These are phyloP conservation scores for Trifolium repens DNA, from an alignment of 306 rosid genomes.

Conservation along the genomic window DNA sequence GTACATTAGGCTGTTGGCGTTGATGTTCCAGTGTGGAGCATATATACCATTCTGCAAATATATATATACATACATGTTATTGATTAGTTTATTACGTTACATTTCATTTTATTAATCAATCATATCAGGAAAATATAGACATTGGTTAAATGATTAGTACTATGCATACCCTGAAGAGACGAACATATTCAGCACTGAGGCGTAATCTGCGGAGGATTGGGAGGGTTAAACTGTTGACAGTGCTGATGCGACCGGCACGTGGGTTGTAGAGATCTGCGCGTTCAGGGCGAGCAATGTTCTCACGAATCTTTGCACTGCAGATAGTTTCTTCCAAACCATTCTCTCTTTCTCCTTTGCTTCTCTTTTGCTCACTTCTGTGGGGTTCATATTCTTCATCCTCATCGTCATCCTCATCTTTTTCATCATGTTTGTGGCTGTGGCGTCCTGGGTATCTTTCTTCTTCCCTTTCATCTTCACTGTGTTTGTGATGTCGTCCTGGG, in stretches of 20 bases:
- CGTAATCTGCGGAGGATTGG: constrained; percentile 45
- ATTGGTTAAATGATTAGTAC: neutral
- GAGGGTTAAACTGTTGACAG: constrained; percentile 43
- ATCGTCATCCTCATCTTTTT: neutral
- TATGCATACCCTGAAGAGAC: constrained; percentile 46
- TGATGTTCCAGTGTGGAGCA: constrained; percentile 63
- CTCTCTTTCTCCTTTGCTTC: constrained; percentile 11
- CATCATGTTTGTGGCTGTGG: neutral
- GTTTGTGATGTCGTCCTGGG: neutral
- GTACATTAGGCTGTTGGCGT: constrained; percentile 56
- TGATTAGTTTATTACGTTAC: too few relatives aligned
- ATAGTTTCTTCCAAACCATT: constrained; percentile 48
- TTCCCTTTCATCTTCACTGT: neutral
- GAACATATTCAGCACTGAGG: constrained; percentile 56
- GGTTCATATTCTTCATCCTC: neutral
- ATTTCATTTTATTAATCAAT: neutral
- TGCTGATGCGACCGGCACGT: constrained; percentile 48
- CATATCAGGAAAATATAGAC: neutral
- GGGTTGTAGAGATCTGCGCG: constrained; percentile 51
- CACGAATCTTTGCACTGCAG: constrained; percentile 39
- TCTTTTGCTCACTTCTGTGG: too few relatives aligned
- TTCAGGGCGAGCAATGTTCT: constrained; percentile 49
- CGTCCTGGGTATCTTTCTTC: neutral
- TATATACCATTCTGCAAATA: constrained; percentile 56
- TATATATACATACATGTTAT: neutral